Percentiles rank a stretch among this genome's conserved stretches.
These are phyloP conservation scores for Sutorius eximius DNA, from an alignment of 1,284 basidiomycete genomes.

Conservation along the genomic window DNA sequence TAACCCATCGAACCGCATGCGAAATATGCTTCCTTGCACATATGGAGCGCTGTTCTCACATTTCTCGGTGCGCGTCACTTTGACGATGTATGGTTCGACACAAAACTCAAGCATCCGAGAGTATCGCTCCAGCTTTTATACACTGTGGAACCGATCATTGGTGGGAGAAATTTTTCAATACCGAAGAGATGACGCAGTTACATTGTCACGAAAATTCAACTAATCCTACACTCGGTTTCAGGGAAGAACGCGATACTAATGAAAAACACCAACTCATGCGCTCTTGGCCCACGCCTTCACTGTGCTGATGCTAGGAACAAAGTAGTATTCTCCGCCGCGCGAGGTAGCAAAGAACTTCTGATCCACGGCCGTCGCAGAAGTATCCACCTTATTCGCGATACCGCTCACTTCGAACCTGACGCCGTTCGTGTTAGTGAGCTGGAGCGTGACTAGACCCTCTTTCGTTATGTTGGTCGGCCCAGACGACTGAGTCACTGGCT, in stretches of 20 bases:
- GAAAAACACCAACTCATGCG: too few species aligned
- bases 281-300: background rate
- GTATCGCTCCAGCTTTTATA: too few species aligned
- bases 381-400: background rate
- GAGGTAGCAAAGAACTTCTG: background rate
- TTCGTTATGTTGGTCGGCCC: background rate
- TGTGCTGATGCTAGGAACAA: background rate
- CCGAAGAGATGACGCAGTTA: background rate
- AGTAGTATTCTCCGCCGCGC: background rate
- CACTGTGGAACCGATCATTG: background rate
- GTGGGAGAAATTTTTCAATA: too few species aligned
- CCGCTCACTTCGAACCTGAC: background rate
- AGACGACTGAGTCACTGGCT: background rate
- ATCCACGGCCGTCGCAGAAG: background rate
- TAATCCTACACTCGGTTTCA: background rate
- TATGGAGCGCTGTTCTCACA: too few species aligned
- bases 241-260: background rate
- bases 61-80: background rate
- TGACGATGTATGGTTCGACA: background rate
- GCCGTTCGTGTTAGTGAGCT: background rate
- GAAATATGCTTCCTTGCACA: too few species aligned
- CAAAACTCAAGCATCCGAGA: background rate
- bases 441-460: background rate
- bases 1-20: background rate
- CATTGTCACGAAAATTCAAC: background rate